phyloP scores from a whole-genome alignment of 768 basidiomycete species.

The Lanmaoa rubissima region DNA sequence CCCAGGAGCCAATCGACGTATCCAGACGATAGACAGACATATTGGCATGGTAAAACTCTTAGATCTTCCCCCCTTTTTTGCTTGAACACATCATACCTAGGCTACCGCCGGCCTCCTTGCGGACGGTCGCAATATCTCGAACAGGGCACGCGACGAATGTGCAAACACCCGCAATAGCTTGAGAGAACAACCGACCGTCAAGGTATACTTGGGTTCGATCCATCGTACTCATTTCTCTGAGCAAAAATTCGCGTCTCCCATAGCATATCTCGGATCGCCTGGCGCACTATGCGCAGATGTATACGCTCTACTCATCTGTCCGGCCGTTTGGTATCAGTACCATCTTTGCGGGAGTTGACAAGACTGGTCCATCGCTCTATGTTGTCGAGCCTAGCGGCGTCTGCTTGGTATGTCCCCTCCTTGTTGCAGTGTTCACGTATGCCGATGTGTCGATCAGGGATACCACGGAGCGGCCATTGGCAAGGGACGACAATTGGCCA shows the following conservation, averaged over 20 bases:
- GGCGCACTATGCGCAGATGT: constrained; percentile 88
- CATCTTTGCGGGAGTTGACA: constrained; percentile 86
- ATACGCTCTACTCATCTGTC: constrained; percentile 97
- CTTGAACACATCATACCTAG: constrained; percentile 38
- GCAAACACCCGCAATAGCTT: constrained; percentile 69
- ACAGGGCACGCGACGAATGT: constrained; percentile 83
- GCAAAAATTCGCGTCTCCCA: background rate
- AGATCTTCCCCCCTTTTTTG: background rate
- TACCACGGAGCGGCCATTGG: constrained; percentile 97
- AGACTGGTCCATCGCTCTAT: constrained; percentile 80
- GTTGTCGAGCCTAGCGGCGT: constrained; percentile 95
- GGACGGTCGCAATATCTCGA: constrained; percentile 86
- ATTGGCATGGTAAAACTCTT: constrained; percentile 75
- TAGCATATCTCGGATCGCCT: constrained; percentile 73
- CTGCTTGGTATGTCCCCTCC: constrained; percentile 61
- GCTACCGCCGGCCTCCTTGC: constrained; percentile 92
- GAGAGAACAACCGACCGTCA: constrained; percentile 71
- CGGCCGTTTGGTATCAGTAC: constrained; percentile 96
- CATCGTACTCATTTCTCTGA: background rate
- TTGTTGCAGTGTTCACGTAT: background rate
- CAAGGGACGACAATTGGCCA: constrained; percentile 96
- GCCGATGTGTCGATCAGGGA: constrained; percentile 50
- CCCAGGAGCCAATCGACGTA: constrained; percentile 91
- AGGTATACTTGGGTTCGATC: constrained; percentile 46
- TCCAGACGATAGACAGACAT: constrained; percentile 91